These are phyloP conservation scores for Trichosporon sp. DNA, from an alignment of 1,284 basidiomycete genomes.

Conservation along the genomic window DNA sequence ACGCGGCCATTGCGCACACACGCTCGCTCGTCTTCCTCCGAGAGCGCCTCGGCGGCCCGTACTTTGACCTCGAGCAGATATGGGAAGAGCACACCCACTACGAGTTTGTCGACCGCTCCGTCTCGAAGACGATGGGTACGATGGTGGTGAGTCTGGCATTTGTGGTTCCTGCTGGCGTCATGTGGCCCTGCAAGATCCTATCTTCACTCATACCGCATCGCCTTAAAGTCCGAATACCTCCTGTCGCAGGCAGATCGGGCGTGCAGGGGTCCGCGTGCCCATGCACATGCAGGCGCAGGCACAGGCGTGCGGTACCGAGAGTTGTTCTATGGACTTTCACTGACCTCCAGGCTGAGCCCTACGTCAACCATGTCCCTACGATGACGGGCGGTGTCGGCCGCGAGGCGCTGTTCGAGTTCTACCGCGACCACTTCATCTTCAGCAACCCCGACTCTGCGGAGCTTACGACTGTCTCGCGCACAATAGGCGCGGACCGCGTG, in stretches of 20 bases:
- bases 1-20: slow-evolving; percentile 16
- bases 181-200: not conserved
- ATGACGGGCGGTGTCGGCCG: slow-evolving; percentile 55
- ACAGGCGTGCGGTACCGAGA: not conserved
- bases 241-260: not conserved
- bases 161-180: not conserved
- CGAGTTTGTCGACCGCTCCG: slow-evolving; percentile 26
- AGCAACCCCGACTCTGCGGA: slow-evolving; percentile 28
- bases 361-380: slow-evolving; percentile 31
- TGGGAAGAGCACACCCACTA: slow-evolving; percentile 23
- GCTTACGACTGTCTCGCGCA: slow-evolving; percentile 44
- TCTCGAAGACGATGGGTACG: slow-evolving; percentile 30
- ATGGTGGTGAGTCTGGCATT: slow-evolving; percentile 25
- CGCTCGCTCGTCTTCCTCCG: slow-evolving; percentile 18
- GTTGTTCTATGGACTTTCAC: not conserved
- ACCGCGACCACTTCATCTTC: slow-evolving; percentile 45
- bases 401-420: slow-evolving; percentile 53
- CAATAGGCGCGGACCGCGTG: slow-evolving; percentile 24
- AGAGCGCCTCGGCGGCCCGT: slow-evolving; percentile 15
- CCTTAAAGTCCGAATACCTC: not conserved
- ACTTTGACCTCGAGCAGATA: slow-evolving; percentile 21
- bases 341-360: slow-evolving; percentile 20
- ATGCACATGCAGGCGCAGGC: not conserved
- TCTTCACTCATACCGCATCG: not conserved
- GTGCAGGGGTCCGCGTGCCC: not conserved